Conservation (phyloP, 306 rosid species). For the Citrullus amarus region DNA sequence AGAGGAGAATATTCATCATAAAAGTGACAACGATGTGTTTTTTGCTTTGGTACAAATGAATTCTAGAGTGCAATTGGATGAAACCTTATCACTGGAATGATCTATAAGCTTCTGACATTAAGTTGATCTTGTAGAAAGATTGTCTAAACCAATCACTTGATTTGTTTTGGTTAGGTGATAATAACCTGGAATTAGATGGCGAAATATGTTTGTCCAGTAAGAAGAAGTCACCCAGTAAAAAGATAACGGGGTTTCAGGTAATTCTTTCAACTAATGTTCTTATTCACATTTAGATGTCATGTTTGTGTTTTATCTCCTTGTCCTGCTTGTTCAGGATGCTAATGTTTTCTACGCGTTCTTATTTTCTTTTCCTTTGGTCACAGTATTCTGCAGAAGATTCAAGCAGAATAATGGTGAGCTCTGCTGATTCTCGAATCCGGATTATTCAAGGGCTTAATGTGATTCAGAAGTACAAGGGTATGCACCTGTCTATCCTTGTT, state of each 20-base stretch:
- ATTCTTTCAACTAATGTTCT: not conserved
- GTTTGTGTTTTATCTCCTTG: not conserved
- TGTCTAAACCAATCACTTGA: not conserved
- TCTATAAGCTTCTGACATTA: not conserved
- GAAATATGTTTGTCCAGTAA: constrained; percentile 48
- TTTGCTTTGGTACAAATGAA: not conserved
- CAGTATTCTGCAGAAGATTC: constrained; percentile 16
- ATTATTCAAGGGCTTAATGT: constrained; percentile 11
- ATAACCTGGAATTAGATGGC: constrained; percentile 51
- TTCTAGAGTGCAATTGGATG: not conserved
- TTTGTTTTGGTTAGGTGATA: constrained; percentile 40
- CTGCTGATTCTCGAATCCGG: constrained; percentile 17
- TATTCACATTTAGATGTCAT: constrained; percentile 2
- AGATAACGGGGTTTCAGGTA: constrained; percentile 74
- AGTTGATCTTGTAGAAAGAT: not conserved
- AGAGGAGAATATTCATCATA: not conserved
- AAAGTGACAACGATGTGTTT: not conserved
- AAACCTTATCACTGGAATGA: not conserved
- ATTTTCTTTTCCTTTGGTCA: constrained; percentile 1
- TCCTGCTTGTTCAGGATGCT: not conserved
- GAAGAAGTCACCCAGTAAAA: constrained; percentile 68
- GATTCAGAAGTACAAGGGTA: constrained; percentile 16
- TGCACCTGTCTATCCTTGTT: not conserved
- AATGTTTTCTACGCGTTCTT: not conserved
- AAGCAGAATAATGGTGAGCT: constrained; percentile 12